Conservation (phyloP, 2,329 filamentous ascomycete genomes). For the Chaetomium strumarium region DNA sequence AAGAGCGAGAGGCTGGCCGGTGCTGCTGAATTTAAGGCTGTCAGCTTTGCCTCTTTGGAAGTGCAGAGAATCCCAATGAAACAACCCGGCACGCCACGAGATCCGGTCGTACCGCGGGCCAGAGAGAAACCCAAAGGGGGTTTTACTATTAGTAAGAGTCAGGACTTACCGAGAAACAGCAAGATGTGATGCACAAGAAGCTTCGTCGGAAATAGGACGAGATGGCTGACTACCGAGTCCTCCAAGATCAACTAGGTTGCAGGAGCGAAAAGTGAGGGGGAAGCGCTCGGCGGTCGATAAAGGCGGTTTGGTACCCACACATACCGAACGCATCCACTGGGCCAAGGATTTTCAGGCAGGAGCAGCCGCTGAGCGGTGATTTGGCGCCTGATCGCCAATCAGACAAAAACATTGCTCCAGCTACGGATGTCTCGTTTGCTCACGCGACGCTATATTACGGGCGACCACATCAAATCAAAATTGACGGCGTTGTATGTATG, state of each 20-base stretch:
- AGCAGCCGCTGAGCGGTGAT: conserved; percentile 9
- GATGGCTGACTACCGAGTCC: conserved; percentile 19
- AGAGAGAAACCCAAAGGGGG: neutral
- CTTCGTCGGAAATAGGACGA: conserved; percentile 8
- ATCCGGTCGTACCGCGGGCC: conserved; percentile 2
- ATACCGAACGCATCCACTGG: conserved; percentile 8
- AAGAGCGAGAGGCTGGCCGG: conserved; percentile 18
- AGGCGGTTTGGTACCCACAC: conserved; percentile 18
- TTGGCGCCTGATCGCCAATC: conserved; percentile 21
- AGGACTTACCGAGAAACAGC: conserved; percentile 20
- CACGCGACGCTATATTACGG: conserved; percentile 17
- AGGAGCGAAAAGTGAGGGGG: conserved; percentile 21
- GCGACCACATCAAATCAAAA: conserved; percentile 4
- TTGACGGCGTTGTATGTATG: neutral
- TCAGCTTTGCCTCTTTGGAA: conserved; percentile 25
- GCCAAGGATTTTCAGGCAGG: conserved; percentile 22
- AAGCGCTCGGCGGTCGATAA: conserved; percentile 23
- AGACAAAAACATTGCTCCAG: neutral
- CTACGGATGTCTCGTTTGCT: neutral
- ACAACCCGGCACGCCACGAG: conserved; percentile 37
- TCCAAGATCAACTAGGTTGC: conserved; percentile 23
- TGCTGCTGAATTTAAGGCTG: conserved; percentile 24
- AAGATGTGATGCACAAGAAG: neutral
- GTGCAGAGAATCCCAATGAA: conserved; percentile 33
- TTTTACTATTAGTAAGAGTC: neutral